Percentiles rank a stretch among this genome's conserved stretches.
Conservation (phyloP, 2,329 filamentous ascomycete species). For the Fusarium palustre region DNA sequence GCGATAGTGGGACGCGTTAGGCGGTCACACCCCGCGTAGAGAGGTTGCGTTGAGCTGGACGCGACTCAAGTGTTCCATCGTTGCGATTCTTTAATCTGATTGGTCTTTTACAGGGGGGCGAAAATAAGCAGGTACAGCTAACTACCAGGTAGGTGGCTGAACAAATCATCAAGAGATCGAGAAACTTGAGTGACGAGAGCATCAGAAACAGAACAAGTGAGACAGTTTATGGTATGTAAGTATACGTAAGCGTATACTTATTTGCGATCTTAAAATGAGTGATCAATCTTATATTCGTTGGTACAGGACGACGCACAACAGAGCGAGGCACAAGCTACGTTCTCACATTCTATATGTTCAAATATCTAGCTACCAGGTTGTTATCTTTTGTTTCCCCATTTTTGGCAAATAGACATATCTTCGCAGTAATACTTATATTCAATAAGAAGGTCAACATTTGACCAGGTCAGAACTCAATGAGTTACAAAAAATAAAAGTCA, state of each 20-base stretch:
- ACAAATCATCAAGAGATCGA: background rate
- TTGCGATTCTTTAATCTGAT: slow-evolving; percentile 13
- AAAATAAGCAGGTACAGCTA: background rate
- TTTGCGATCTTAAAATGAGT: background rate
- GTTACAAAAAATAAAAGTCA: too few relatives aligned
- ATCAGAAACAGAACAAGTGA: background rate
- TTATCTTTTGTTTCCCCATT: too few relatives aligned
- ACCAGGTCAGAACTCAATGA: too few relatives aligned
- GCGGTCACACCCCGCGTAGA: slow-evolving; percentile 48
- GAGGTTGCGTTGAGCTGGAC: slow-evolving; percentile 40
- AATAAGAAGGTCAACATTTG: too few relatives aligned
- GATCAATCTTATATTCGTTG: background rate
- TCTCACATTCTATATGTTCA: too few relatives aligned
- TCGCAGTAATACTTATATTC: too few relatives aligned
- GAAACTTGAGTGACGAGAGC: background rate
- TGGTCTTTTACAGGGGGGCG: background rate
- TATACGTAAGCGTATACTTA: background rate
- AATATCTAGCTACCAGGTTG: too few relatives aligned
- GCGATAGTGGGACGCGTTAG: slow-evolving; percentile 45
- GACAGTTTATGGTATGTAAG: background rate
- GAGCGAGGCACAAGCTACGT: background rate
- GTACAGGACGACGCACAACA: background rate
- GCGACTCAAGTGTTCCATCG: slow-evolving; percentile 18
- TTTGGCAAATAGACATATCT: too few relatives aligned
- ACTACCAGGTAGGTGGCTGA: background rate